Evolutionary conservation across 73 alveolate genomes (phyloP).

Genomic region (Symbiodinium natans): DNA sequence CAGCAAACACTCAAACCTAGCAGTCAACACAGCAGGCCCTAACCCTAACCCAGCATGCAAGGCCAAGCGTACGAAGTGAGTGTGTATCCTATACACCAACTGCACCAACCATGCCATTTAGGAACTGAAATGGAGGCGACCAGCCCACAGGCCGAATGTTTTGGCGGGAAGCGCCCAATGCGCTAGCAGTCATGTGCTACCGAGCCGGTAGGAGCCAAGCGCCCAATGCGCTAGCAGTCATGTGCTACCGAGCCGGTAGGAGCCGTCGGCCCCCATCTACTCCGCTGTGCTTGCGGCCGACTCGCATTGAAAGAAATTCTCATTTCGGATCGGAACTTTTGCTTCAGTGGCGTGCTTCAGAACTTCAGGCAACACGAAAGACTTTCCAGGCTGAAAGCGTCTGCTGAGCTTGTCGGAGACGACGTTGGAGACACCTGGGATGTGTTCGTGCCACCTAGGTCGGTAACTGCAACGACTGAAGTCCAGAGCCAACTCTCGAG

Average conservation of each 20-base stretch:
- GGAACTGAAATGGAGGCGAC: background rate
- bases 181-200: background rate
- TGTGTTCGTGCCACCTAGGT: background rate
- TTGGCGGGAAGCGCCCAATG: background rate
- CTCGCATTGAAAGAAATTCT: background rate
- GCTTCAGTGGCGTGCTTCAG: background rate
- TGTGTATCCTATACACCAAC: too few species aligned
- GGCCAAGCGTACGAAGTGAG: too few species aligned
- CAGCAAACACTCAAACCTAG: too few species aligned
- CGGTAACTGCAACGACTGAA: background rate
- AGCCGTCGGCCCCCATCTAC: background rate
- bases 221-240: background rate
- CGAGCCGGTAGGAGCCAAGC: background rate
- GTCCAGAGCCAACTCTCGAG: slow-evolving; percentile 11
- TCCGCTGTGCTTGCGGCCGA: slow-evolving; percentile 8
- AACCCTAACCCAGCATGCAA: too few species aligned
- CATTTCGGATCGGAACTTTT: background rate
- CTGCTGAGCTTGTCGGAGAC: background rate
- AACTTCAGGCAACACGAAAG: background rate
- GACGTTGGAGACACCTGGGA: slow-evolving; percentile 22
- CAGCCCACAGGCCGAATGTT: background rate
- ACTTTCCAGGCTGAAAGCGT: background rate
- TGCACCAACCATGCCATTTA: too few species aligned
- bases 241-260: background rate
- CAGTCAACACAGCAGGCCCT: too few species aligned